Evolutionary conservation across 75 land plant genomes (phyloP).

Genomic region (Picea sitchensis): DNA sequence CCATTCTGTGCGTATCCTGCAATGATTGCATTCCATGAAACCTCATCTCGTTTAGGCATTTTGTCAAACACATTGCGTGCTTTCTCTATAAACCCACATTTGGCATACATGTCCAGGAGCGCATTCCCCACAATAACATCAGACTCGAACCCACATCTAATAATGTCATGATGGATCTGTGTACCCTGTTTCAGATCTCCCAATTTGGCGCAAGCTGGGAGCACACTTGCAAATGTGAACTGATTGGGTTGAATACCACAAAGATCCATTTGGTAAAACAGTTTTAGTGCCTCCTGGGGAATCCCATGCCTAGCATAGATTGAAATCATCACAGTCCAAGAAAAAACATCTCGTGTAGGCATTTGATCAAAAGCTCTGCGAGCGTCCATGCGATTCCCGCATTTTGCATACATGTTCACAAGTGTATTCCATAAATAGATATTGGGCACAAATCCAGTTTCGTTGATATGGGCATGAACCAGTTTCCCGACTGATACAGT

Average conservation of each 20-base stretch:
- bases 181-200: constrained; percentile 16
- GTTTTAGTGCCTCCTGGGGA: constrained; percentile 20
- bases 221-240: constrained; percentile 20
- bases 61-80: constrained; percentile 31
- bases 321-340: constrained; percentile 21
- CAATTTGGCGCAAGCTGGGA: constrained; percentile 21
- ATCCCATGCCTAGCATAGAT: constrained; percentile 11
- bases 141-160: constrained; percentile 5
- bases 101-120: constrained; percentile 28
- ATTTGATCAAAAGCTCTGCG: constrained; percentile 15
- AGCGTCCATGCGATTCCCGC: constrained; percentile 1
- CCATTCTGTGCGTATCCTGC: constrained; percentile 18
- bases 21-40: constrained; percentile 34
- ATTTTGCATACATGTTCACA: constrained; percentile 17
- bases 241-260: constrained; percentile 19
- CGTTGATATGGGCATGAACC: no score
- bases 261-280: constrained; percentile 20
- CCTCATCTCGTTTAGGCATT: constrained; percentile 23
- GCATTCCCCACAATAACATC: constrained; percentile 15
- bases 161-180: constrained; percentile 18
- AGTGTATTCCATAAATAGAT: constrained; percentile 11
- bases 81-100: constrained; percentile 15
- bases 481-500: no score
- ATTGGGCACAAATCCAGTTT: no score
- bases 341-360: not conserved